Percentiles rank a stretch among this genome's conserved stretches.
phyloP scores from a whole-genome alignment of 768 basidiomycete genomes.

The Lentinula aciculospora region DNA sequence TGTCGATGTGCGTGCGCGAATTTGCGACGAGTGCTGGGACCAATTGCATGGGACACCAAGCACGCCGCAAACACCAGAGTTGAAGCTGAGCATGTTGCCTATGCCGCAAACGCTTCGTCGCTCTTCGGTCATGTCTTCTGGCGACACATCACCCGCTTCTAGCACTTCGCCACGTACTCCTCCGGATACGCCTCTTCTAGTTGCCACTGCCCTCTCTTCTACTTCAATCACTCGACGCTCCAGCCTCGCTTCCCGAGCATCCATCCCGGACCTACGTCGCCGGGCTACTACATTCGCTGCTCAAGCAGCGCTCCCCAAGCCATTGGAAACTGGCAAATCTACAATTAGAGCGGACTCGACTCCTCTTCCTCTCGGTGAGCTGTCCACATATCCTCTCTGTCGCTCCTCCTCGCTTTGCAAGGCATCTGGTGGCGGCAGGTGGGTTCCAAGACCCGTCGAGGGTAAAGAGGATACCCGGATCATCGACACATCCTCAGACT shows the following conservation, averaged over 20 bases:
- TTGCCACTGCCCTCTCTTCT: constrained; percentile 17
- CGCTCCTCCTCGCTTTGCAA: constrained; percentile 69
- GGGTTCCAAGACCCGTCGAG: constrained; percentile 45
- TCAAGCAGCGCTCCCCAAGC: background rate
- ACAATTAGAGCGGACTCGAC: background rate
- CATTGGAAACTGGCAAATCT: background rate
- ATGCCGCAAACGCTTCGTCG: background rate
- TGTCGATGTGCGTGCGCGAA: constrained; percentile 36
- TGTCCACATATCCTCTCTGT: constrained; percentile 69
- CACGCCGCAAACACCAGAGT: constrained; percentile 21
- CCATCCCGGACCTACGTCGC: constrained; percentile 20
- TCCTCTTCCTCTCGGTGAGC: constrained; percentile 41
- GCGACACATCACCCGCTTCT: constrained; percentile 25
- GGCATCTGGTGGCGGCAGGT: constrained; percentile 73
- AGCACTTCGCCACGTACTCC: constrained; percentile 21
- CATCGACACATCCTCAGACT: background rate
- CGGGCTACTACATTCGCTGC: constrained; percentile 27
- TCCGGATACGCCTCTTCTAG: constrained; percentile 1
- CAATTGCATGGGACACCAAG: constrained; percentile 53
- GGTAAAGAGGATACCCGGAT: background rate
- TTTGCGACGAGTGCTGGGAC: constrained; percentile 75
- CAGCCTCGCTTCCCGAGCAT: constrained; percentile 14
- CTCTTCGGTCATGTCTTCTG: background rate
- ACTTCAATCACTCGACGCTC: constrained; percentile 15
- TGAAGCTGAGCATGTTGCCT: constrained; percentile 7